Evolutionary conservation across 2,329 filamentous ascomycete genomes (phyloP).

Genomic region (Cladophialophora exuberans): DNA sequence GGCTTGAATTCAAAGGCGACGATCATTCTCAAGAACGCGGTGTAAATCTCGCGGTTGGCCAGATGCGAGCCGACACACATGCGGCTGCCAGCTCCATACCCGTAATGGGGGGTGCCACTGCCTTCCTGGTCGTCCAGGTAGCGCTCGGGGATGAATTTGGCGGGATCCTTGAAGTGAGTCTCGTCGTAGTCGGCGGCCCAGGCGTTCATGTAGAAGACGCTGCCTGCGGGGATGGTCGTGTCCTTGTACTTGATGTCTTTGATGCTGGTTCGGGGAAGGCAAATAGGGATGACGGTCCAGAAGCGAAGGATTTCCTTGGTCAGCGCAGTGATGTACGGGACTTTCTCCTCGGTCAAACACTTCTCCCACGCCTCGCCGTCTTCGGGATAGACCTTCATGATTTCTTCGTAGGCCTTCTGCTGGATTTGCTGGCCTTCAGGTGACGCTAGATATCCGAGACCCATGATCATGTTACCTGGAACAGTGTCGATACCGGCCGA

Average conservation of each 20-base stretch:
- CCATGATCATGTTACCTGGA: conserved; percentile 78
- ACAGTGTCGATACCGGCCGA: conserved; percentile 81
- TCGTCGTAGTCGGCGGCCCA: conserved; percentile 76
- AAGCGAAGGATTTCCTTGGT: conserved; percentile 79
- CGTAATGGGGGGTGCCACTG: conserved; percentile 63
- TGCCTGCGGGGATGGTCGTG: conserved; percentile 70
- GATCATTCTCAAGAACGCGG: conserved; percentile 62
- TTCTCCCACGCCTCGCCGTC: conserved; percentile 75
- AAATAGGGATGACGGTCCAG: conserved; percentile 80
- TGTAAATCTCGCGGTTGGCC: conserved; percentile 66
- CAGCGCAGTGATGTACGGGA: conserved; percentile 75
- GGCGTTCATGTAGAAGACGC: conserved; percentile 81
- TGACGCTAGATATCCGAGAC: conserved; percentile 74
- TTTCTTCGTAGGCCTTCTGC: conserved; percentile 68
- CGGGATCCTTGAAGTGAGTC: conserved; percentile 66
- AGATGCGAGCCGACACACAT: conserved; percentile 68
- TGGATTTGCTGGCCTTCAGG: conserved; percentile 71
- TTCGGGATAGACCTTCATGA: conserved; percentile 68
- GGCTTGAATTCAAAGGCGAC: conserved; percentile 61
- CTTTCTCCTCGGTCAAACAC: conserved; percentile 73
- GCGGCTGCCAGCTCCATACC: conserved; percentile 64
- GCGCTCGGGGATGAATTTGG: conserved; percentile 69
- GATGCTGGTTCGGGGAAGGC: conserved; percentile 71
- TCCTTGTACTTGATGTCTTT: conserved; percentile 73
- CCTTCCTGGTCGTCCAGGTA: conserved; percentile 61